Evolutionary conservation across 169 alveolate species (phyloP).

Genomic region (Plasmodium blacklocki): DNA sequence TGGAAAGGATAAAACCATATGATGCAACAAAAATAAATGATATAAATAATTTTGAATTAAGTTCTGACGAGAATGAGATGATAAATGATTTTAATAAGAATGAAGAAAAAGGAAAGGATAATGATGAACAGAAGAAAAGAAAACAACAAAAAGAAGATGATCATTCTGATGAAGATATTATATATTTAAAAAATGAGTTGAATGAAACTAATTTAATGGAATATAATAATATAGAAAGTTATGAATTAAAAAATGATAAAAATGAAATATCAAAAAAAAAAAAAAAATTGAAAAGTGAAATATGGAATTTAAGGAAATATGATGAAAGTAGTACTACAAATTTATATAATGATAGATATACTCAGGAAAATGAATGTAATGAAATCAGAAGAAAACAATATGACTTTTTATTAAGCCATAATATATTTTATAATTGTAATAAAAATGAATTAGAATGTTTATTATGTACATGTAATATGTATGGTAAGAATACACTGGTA

Average conservation of each 20-base stretch:
- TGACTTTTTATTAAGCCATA: slow-evolving; percentile 8
- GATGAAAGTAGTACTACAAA: slow-evolving; percentile 10
- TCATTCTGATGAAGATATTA: background rate
- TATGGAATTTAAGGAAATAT: slow-evolving; percentile 17
- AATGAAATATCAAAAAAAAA: background rate
- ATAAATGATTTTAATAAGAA: background rate
- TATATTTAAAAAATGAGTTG: background rate
- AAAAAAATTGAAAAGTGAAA: slow-evolving; percentile 31
- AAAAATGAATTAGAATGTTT: slow-evolving; percentile 5
- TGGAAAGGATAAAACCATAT: slow-evolving; percentile 21
- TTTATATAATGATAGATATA: too few species aligned
- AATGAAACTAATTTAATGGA: background rate
- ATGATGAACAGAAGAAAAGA: background rate
- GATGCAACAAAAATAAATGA: slow-evolving; percentile 15
- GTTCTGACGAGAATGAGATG: slow-evolving; percentile 6
- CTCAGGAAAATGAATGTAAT: background rate
- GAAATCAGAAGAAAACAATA: slow-evolving; percentile 11
- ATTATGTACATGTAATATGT: slow-evolving; percentile 5
- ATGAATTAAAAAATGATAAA: background rate
- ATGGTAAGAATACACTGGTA: slow-evolving; percentile 24
- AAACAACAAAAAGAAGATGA: background rate
- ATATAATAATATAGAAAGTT: background rate
- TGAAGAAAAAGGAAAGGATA: background rate
- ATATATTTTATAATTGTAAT: slow-evolving; percentile 44
- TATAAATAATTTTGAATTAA: background rate